A percentile compares a stretch with the other conserved stretches of the same genome.
Conservation (phyloP, 1,139 yeast species). For the Pichia terricola region DNA sequence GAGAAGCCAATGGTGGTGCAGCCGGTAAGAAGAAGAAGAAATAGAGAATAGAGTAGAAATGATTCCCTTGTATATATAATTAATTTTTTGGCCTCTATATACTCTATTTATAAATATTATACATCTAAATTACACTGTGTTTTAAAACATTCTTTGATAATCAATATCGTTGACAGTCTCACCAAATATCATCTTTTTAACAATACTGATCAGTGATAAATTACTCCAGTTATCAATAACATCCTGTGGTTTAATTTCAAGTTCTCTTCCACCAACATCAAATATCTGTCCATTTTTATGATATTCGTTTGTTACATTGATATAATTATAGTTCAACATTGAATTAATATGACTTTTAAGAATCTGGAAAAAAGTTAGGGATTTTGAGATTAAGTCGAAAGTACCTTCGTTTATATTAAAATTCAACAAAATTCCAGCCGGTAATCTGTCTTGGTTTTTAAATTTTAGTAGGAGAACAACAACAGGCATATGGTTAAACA, state of each 20-base stretch:
- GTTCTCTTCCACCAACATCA: not conserved
- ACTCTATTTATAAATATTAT: not conserved
- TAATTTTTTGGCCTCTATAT: not conserved
- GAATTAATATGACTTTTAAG: constrained; percentile 21
- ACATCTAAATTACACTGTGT: not conserved
- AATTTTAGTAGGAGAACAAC: constrained; percentile 70
- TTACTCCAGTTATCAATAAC: constrained; percentile 20
- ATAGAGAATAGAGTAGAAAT: not conserved
- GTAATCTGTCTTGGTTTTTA: constrained; percentile 77
- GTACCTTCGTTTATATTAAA: constrained; percentile 9
- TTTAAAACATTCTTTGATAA: constrained; percentile 23
- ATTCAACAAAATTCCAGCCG: constrained; percentile 69
- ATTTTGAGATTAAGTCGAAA: constrained; percentile 16
- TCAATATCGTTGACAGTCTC: constrained; percentile 21
- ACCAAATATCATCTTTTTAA: constrained; percentile 19
- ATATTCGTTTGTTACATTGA: constrained; percentile 13
- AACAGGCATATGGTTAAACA: constrained; percentile 75
- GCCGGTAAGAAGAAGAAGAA: constrained; percentile 25
- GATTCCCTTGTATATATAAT: constrained; percentile 1
- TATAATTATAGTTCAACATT: constrained; percentile 21
- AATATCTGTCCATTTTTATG: not conserved
- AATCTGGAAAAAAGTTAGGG: constrained; percentile 19
- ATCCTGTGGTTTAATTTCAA: constrained; percentile 3
- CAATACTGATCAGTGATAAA: constrained; percentile 14
- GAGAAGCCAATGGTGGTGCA: constrained; percentile 34